Percentiles rank a stretch among this genome's conserved stretches.
These are phyloP conservation scores for Plantago coronopus DNA, from an alignment of 305 asterid genomes.

Conservation along the genomic window DNA sequence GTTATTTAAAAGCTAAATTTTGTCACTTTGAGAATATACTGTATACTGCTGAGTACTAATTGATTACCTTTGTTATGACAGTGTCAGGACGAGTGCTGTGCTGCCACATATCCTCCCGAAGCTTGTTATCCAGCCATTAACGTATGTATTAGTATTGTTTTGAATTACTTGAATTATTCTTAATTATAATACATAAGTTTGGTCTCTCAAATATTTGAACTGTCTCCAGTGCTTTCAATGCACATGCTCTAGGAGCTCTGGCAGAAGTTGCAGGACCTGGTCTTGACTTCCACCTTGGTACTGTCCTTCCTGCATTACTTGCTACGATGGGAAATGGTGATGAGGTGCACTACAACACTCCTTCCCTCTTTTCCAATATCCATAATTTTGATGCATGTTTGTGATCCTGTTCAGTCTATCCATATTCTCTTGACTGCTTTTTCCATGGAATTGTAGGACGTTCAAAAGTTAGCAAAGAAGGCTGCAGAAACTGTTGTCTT, in stretches of 20 bases:
- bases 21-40: slow-evolving; percentile 15
- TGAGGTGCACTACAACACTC: slow-evolving; percentile 43
- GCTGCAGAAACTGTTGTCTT: slow-evolving; percentile 93
- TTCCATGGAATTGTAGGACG: slow-evolving; percentile 43
- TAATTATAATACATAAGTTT: slow-evolving; percentile 13
- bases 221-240: slow-evolving; percentile 78
- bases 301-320: slow-evolving; percentile 86
- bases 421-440: slow-evolving; percentile 17
- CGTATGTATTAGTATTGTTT: slow-evolving; percentile 49
- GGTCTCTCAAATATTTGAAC: slow-evolving; percentile 21
- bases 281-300: slow-evolving; percentile 82
- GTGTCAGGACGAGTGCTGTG: slow-evolving; percentile 97
- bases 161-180: not conserved
- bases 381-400: slow-evolving; percentile 3
- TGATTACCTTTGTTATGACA: slow-evolving; percentile 30
- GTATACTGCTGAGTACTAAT: slow-evolving; percentile 16
- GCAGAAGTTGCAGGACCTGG: slow-evolving; percentile 99
- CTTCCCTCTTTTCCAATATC: slow-evolving; percentile 1
- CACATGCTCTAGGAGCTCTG: slow-evolving; percentile 97
- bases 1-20: slow-evolving; percentile 30
- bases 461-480: slow-evolving; percentile 64
- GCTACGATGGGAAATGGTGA: slow-evolving; percentile 69
- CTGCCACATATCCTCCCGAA: slow-evolving; percentile 98
- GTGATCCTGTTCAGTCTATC: slow-evolving; percentile 12
- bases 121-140: slow-evolving; percentile 90